Percentiles rank a stretch among this genome's conserved stretches.
Evolutionary conservation across 345 rosid genomes (phyloP).

Genomic region (Eucalyptus melliodora): DNA sequence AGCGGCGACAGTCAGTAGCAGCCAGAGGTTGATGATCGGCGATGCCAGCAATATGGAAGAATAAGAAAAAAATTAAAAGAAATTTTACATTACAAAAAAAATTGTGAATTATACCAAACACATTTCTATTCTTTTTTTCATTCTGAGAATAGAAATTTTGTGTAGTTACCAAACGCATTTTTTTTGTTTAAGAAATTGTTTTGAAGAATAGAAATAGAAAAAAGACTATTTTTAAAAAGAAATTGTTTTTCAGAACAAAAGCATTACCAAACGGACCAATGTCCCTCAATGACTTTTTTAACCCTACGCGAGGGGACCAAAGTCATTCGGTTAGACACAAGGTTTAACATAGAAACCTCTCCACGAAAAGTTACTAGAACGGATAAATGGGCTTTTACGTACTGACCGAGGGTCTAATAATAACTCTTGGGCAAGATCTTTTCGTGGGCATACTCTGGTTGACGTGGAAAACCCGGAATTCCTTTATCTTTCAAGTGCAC

Average conservation of each 20-base stretch:
- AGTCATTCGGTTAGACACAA: not conserved
- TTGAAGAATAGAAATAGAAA: accelerated
- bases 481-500: not conserved
- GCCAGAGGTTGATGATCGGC: accelerated
- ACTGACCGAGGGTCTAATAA: not conserved
- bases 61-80: too few species aligned
- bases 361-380: accelerated
- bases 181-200: accelerated
- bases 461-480: not conserved
- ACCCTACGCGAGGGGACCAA: not conserved
- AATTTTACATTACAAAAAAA: too few species aligned
- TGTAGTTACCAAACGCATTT: accelerated
- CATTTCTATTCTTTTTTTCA: too few species aligned
- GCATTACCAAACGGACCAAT: accelerated
- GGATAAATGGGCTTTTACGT: not conserved
- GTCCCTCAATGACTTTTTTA: not conserved
- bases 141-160: accelerated
- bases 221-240: too few species aligned
- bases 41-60: accelerated
- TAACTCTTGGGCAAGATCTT: not conserved
- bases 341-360: not conserved
- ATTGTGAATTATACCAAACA: accelerated
- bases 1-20: accelerated
- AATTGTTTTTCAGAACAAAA: accelerated
- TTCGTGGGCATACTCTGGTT: not conserved